Base-by-base conservation (phyloP, 2,329 filamentous ascomycete genomes). In the Podosphaera aphanis region DNA sequence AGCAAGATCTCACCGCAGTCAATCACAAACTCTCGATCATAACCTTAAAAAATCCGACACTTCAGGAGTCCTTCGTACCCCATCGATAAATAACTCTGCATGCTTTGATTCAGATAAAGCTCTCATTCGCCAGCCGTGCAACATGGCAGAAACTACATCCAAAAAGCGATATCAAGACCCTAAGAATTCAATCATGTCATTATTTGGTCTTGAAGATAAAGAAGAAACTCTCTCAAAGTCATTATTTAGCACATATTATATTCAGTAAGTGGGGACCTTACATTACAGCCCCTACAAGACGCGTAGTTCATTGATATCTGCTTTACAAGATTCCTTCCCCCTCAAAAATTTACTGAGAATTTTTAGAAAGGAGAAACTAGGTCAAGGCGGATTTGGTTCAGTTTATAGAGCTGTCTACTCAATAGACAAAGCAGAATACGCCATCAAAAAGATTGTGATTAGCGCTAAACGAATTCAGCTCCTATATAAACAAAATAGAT, bases 401-500 rank as follows among this genome's bases (percentile, higher is more conserved):
- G 77, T 80, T 1, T 80, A 69, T 55, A 71, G 71, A 50, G 74
- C 69, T 10, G 66, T 63, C 42, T 71, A 79, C 50, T 66, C 68
- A 44, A 66, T 80, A 5, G 77, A 81, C 54, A 67, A 69, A 5
- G 66, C 69, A 39, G 62, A 68, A 33, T 81, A 80, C 53, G 77
- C 77, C 0, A 65, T 81, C 43, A 81, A 81, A 56, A 74, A 76
- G 49, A 74, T 81, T 6, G 65, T 68, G 0, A 61, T 80, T 5
- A 71, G 68, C 5, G 48, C 49, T 6, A 46, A 51, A 21, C 47
- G 50, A 40, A 31, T 56, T 2, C 43, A 39, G 5, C 38, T 45
- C 7, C 36, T 46, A 10, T 33, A 36, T 27, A 35, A 47, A 46
- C 36, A 44, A 35, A 41, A 33, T 36, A 40, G 19, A 25, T 36